Evolutionary conservation across 768 basidiomycete species (phyloP).

Genomic region (Agrocybe chaxingu): DNA sequence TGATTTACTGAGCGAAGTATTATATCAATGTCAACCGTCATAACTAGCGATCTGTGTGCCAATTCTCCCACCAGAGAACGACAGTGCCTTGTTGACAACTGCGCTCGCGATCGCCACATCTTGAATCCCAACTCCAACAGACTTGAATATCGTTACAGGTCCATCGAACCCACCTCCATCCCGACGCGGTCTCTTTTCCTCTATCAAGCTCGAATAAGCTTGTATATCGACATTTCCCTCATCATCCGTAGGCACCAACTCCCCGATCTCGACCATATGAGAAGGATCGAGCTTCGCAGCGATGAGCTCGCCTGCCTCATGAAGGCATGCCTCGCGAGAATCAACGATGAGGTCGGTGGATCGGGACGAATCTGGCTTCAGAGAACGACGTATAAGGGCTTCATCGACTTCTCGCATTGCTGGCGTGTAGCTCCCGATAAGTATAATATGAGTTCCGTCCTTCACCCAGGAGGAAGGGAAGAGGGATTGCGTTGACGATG

Average conservation of each 20-base stretch:
- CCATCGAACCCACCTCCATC: conserved; percentile 25
- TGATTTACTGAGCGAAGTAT: no score
- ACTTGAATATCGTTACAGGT: conserved; percentile 79
- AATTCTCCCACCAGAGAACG: conserved; percentile 25
- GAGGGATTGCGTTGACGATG: conserved; percentile 65
- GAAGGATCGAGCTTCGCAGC: conserved; percentile 35
- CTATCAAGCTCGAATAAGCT: conserved; percentile 3
- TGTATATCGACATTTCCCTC: conserved; percentile 7
- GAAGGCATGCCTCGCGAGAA: conserved; percentile 62
- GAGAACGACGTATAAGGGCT: conserved; percentile 45
- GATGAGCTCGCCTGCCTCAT: conserved; percentile 84
- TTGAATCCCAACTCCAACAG: conserved; percentile 84
- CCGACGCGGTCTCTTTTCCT: background rate
- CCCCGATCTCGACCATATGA: conserved; percentile 67
- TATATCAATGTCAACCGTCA: conserved; percentile 24
- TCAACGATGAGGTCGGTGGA: conserved; percentile 64
- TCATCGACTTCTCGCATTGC: conserved; percentile 75
- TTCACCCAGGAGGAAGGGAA: conserved; percentile 67
- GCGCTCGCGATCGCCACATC: conserved; percentile 79
- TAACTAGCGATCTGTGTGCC: conserved; percentile 50
- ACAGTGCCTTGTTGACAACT: conserved; percentile 60
- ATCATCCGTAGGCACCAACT: conserved; percentile 38
- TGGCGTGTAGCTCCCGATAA: conserved; percentile 82
- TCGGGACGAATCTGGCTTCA: background rate
- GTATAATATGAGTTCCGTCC: conserved; percentile 63